Conservation (phyloP, 2,329 filamentous ascomycete species). For the Cladosporium sp. region DNA sequence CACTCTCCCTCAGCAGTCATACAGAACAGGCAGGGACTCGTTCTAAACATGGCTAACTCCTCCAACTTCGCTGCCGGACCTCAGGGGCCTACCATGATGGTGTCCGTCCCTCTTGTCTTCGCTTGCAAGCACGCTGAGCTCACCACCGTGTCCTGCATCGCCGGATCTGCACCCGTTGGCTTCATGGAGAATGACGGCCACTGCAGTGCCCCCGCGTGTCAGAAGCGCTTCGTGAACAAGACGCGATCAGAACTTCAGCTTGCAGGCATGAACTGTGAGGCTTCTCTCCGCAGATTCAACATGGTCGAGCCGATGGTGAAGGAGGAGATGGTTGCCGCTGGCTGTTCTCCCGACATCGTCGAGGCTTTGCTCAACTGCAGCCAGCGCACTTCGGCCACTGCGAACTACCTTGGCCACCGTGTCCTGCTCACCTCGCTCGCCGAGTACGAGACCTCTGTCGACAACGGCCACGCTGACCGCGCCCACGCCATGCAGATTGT, state of each 20-base stretch:
- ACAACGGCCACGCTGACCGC: not conserved
- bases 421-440: not conserved
- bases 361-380: not conserved
- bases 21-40: not conserved
- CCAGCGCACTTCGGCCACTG: not conserved
- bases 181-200: not conserved
- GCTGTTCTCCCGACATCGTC: not conserved
- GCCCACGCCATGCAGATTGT: not conserved
- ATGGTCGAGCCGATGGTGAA: not conserved
- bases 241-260: not conserved
- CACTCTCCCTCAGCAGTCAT: not conserved
- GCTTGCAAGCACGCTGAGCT: not conserved
- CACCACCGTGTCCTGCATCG: not conserved
- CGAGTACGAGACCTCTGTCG: not conserved
- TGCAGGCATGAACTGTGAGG: slow-evolving; percentile 4
- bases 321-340: not conserved
- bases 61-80: not conserved
- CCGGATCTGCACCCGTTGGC: not conserved
- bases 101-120: not conserved
- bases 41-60: not conserved
- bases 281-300: not conserved
- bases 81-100: not conserved
- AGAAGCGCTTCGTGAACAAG: not conserved
- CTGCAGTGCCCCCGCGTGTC: not conserved
- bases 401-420: slow-evolving; percentile 1